phyloP scores from a whole-genome alignment of 257 asterid species.

The Primulina eburnea region DNA sequence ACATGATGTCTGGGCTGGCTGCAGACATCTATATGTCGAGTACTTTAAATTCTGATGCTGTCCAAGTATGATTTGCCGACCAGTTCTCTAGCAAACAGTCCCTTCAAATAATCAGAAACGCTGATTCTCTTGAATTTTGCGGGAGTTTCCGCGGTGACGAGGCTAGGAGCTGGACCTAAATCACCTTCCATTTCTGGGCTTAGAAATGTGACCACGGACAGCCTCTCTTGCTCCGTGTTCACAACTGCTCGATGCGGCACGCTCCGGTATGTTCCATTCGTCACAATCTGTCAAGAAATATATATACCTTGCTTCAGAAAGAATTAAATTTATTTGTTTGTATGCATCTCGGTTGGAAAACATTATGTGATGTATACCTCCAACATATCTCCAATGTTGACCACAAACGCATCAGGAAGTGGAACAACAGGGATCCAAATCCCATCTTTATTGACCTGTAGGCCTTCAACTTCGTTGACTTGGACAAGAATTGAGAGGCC shows the following conservation, averaged over 20 bases:
- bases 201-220: slow-evolving; percentile 23
- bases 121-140: slow-evolving; percentile 23
- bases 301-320: no score
- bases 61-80: slow-evolving; percentile 26
- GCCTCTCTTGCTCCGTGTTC: slow-evolving; percentile 16
- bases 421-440: slow-evolving; percentile 25
- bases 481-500: slow-evolving; percentile 28
- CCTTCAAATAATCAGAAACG: slow-evolving; percentile 8
- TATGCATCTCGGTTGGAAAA: no score
- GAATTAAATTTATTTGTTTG: no score
- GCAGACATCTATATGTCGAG: no score
- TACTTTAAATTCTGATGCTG: slow-evolving; percentile 20
- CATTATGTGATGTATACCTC: slow-evolving; percentile 17
- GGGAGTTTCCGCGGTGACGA: slow-evolving; percentile 11
- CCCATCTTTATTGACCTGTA: slow-evolving; percentile 28
- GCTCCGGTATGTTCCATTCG: slow-evolving; percentile 24
- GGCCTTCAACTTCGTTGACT: slow-evolving; percentile 25
- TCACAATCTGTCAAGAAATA: slow-evolving; percentile 20
- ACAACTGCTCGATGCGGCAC: slow-evolving; percentile 27
- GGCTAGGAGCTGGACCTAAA: slow-evolving; percentile 27
- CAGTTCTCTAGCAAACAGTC: slow-evolving; percentile 13
- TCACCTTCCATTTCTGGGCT: slow-evolving; percentile 11
- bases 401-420: slow-evolving; percentile 26
- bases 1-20: no score
- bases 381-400: slow-evolving; percentile 28